phyloP scores from a whole-genome alignment of 2,329 filamentous ascomycete species.

The Colletotrichum lentis region DNA sequence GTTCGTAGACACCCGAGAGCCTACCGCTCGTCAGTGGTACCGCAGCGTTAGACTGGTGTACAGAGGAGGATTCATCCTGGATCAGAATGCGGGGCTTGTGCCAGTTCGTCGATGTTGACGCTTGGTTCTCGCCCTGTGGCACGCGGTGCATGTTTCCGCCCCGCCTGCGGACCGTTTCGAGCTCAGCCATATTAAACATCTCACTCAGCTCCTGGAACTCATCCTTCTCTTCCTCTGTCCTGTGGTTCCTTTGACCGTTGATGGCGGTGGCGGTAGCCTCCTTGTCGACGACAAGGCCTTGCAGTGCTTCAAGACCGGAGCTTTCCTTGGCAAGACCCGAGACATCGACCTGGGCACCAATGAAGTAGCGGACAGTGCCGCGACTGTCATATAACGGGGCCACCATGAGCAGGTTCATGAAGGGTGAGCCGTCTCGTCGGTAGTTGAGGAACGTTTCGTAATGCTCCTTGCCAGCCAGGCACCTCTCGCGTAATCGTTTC shows the following conservation, averaged over 20 bases:
- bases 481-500: conserved; percentile 67
- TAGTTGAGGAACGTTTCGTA: conserved; percentile 81
- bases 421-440: conserved; percentile 77
- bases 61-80: conserved; percentile 46
- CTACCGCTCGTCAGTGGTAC: conserved; percentile 42
- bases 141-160: conserved; percentile 70
- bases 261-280: conserved; percentile 42
- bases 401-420: conserved; percentile 81
- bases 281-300: conserved; percentile 53
- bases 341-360: conserved; percentile 77
- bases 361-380: conserved; percentile 71
- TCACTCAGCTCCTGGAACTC: conserved; percentile 73
- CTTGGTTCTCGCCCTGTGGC: conserved; percentile 55
- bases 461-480: conserved; percentile 71
- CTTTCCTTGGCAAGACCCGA: conserved; percentile 73
- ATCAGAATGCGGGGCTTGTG: conserved; percentile 53
- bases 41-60: conserved; percentile 31
- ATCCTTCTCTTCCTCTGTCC: conserved; percentile 48
- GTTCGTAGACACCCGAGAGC: conserved; percentile 56
- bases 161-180: conserved; percentile 68
- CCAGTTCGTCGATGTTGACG: conserved; percentile 46
- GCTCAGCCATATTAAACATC: conserved; percentile 73
- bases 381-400: conserved; percentile 74
- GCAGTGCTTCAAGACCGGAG: conserved; percentile 70
- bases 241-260: conserved; percentile 42